Conservation (phyloP, 768 basidiomycete genomes). For the Phylloporus scabripes region DNA sequence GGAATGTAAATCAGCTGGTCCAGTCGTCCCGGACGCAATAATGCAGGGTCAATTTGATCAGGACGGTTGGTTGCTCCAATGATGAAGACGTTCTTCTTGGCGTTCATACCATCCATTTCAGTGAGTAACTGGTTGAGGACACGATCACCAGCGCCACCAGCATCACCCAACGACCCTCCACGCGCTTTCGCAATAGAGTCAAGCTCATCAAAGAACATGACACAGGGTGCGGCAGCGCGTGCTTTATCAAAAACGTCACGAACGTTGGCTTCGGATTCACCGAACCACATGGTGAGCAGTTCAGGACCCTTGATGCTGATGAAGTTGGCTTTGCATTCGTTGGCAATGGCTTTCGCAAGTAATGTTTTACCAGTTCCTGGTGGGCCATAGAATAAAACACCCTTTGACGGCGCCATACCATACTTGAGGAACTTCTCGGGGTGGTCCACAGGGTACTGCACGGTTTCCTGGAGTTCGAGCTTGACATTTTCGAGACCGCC, state of each 20-base stretch:
- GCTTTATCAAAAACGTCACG: constrained; percentile 99
- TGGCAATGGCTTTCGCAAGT: constrained; percentile 97
- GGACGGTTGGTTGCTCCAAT: constrained; percentile 97
- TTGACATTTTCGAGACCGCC: constrained; percentile 99
- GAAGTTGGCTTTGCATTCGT: constrained; percentile 99
- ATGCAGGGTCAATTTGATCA: constrained; percentile 90
- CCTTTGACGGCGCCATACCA: constrained; percentile 99
- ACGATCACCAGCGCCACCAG: constrained; percentile 94
- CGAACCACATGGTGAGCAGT: constrained; percentile 99
- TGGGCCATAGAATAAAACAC: constrained; percentile 99
- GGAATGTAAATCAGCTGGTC: constrained; percentile 99
- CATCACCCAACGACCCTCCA: constrained; percentile 81
- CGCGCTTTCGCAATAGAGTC: constrained; percentile 98
- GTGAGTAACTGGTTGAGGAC: constrained; percentile 96
- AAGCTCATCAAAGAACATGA: constrained; percentile 99
- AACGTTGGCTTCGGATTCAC: constrained; percentile 99
- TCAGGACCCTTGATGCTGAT: constrained; percentile 99
- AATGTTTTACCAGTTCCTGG: constrained; percentile 99
- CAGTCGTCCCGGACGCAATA: constrained; percentile 94
- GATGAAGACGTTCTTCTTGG: constrained; percentile 99
- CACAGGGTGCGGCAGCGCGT: constrained; percentile 96
- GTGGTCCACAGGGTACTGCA: constrained; percentile 99
- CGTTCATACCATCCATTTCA: constrained; percentile 98
- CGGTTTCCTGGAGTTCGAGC: constrained; percentile 97
- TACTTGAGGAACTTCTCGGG: constrained; percentile 99